Evolutionary conservation across 345 rosid species (phyloP), one percentile per base, ranked within the genome.

Genomic region (Salix dunnii): DNA sequence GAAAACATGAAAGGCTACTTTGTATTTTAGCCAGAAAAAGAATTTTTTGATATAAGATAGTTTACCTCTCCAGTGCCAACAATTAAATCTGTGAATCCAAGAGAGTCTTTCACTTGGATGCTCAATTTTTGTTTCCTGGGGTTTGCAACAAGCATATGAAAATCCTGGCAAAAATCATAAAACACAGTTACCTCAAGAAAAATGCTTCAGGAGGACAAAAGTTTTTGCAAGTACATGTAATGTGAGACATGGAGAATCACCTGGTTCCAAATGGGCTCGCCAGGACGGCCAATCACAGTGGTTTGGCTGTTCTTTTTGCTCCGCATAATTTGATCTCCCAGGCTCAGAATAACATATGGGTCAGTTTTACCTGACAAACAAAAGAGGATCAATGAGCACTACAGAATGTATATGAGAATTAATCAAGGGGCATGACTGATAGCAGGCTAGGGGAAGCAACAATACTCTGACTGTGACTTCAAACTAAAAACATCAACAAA

Each of bases 251-350:
- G 62, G 76, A 81, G 78, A 75, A 71, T 81, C 75, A 96, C 98
- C 95, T 96, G 99, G 84, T 96, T 96, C 99, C 99, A 93, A 77
- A 96, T 96, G 58, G 99, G 99, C 84, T 90, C 83, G 20, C 98
- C 99, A 78, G 99, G 99, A 80, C 92, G 84, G 73, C 99, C 99
- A 80, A 82, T 86, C 74, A 96, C 94, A 30, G 99, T 93, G 65
- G 99, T 96, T 81, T 92, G 99, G 78, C 98, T 96, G 87, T 96
- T 93, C 88, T 87, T 96, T 88, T 96, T 96, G 83, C 99, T 96
- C 53, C 94, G 89, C 72, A 96, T 91, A 73, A 82, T 83, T 88
- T 96, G 98, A 85, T 92, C 92, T 60, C 97, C 98, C 75, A 92
- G 77, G 75, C 89, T 84, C 73, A 96, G 82, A 78, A 89, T 84